Base-by-base conservation (phyloP, 371 early-diverging fungal genomes). In the Mortierella sp. region DNA sequence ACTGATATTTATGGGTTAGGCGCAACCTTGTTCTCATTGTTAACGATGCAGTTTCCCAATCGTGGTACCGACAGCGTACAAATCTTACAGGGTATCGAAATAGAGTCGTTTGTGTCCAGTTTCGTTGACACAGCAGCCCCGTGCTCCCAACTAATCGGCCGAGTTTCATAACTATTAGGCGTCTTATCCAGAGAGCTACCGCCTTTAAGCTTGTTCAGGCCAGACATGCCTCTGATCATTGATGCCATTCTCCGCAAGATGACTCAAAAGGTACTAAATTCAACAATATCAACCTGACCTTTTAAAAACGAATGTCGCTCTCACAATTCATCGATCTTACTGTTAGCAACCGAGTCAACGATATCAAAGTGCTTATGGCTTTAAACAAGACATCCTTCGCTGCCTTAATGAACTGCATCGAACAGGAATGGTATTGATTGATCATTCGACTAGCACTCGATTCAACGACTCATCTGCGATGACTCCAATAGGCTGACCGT, bases 1-100 rank as follows among this genome's bases (percentile, higher is more conserved):
- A 90, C 90, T 15, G 90, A 90, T 69, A 85, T 90, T 5, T 90
- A 90, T 70, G 88, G 86, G 33, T 72, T 90, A 10, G 90, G 90
- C 3, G 87, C 87, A 32, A 87, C 88, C 0, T 83, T 90, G 36
- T 90, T 84, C 59, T 81, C 88, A 36, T 47, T 78, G 19, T 66
- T 90, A 50, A 87, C 88, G 2, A 86, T 86, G 65, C 80, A 84
- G 38, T 69, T 87, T 41, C 90, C 90, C 1, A 86, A 88, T 65
- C 65, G 84, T 21, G 83, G 87, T n/a, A 84, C 67, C 40, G 87
- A 86, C n/a, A 88, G 88, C n/a, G 89, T 89, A 72, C 88, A 89
- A 63, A 87, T 89, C 48, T 67, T 90, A 57, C 90, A 89, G 70
- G 85, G 80, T 78, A 58, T n/a, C 9, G 6, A 28, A 28, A 28